Base-by-base conservation (phyloP, 2,329 filamentous ascomycete genomes). In the Colletotrichum eleusines region DNA sequence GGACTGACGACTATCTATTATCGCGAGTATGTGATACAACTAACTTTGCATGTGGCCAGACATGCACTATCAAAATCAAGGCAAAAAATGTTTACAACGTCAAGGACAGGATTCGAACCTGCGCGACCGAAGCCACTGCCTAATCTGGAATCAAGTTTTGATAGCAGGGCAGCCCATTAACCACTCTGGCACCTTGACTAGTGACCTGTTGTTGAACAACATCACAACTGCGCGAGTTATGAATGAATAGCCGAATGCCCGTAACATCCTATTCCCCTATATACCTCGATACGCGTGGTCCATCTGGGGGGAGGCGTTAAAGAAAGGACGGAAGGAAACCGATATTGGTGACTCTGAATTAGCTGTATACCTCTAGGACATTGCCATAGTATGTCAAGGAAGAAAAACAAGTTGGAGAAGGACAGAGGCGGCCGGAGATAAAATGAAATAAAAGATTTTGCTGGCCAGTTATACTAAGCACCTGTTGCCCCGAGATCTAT, bases 91-190 rank as follows among this genome's bases (percentile, higher is more conserved):
- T 28, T n/a, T n/a, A n/a, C n/a, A n/a, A 9, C 60, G 60, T 63
- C 60, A 63, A 63, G 60, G 60, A 54, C 60, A 63, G 60, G 60
- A 63, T 63, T 63, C 60, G 60, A 63, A 63, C 60, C 60, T 63
- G 60, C 60, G 60, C 60, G 60, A 63, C 60, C 60, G 48, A 63
- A 63, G 60, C 60, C 60, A 63, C 60, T 63, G 60, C 60, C 60
- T 63, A 53, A 12, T 63, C 60, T 53, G 60, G 38, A 53, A 63
- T 54, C 60, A 53, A 63, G 6, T 23, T 53, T 40, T 54, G 60
- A 63, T 63, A 63, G 60, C 60, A 63, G 60, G 60, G 60, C 60
- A 63, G 60, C 60, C 60, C 60, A 63, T 63, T 63, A 63, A 63
- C 60, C 60, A 63, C 60, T 63, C 60, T 63, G 60, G 60, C 60